phyloP scores from a whole-genome alignment of 148 eudicot genomes.

The Beta vulgaris region DNA sequence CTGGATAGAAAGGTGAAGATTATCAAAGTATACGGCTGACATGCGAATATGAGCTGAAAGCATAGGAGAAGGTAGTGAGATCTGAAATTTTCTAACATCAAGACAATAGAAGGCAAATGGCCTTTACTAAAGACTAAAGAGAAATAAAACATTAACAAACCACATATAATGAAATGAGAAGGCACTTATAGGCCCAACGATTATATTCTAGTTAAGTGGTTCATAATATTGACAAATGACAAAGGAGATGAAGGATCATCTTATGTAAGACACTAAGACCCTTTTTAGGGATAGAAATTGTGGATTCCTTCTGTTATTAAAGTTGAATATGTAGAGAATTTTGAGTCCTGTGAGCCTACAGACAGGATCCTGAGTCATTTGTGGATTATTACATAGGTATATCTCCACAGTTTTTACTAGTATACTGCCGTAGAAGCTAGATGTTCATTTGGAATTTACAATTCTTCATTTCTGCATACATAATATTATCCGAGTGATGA shows the following conservation, averaged over 20 bases:
- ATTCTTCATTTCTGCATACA: background rate
- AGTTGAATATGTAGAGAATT: background rate
- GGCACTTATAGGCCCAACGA: background rate
- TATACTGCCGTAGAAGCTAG: background rate
- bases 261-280: background rate
- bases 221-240: background rate
- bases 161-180: background rate
- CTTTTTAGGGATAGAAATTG: background rate
- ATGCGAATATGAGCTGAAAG: background rate
- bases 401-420: slow-evolving; percentile 4
- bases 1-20: background rate
- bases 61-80: background rate
- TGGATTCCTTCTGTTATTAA: background rate
- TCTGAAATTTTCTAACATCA: background rate
- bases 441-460: background rate
- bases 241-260: background rate
- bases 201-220: too few relatives aligned
- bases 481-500: background rate
- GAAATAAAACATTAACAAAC: background rate
- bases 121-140: background rate
- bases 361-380: background rate
- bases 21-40: background rate
- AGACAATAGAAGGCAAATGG: background rate
- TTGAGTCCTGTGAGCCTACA: background rate
- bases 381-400: background rate